Base-by-base conservation (phyloP, 768 basidiomycete species). In the Tremella mesenterica region DNA sequence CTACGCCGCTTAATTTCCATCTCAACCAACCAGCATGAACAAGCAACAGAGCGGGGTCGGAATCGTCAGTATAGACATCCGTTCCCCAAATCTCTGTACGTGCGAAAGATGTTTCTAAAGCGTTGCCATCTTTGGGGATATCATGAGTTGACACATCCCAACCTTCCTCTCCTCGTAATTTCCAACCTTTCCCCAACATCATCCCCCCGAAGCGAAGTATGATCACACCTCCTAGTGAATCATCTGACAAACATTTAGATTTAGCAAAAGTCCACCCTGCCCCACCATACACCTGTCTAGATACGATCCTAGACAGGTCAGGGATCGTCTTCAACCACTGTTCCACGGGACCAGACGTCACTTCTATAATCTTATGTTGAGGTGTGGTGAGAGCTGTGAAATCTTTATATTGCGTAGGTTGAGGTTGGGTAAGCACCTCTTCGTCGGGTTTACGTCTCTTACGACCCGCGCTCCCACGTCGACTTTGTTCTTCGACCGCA, bases 61-160 rank as follows among this genome's bases (percentile, higher is more conserved):
- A 76, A 52, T 77, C 76, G 60, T 77, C 76, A 16, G 76, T 77
- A 59, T 76, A 77, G 14, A 76, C 73, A 31, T 76, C 75, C 18
- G 75, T 75, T 4, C 76, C 76, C 76, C 76, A 76, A 10, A 31
- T 41, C 67, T 58, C 23, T 74, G 60, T 33, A 64, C 59, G 12
- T 56, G 53, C 26, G 25, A 18, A 41, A 18, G 38, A n/a, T n/a
- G n/a, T 26, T 49, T 46, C 36, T 13, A 39, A n/a, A 18, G 47
- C 41, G 8, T 47, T 46, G 23, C 50, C 56, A 4, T 20, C 8
- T 4, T 41, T n/a, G 4, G 38, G 23, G 4, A 41, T n/a, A 4
- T 41, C 6, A 26, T 39, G 52, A 33, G 31, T 41, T 47, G 58
- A 58, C 18, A 63, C 58, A 18, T 60, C 62, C 65, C 67, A 73